Evolutionary conservation across 306 rosid species (phyloP).

Genomic region (Trifolium pratense): DNA sequence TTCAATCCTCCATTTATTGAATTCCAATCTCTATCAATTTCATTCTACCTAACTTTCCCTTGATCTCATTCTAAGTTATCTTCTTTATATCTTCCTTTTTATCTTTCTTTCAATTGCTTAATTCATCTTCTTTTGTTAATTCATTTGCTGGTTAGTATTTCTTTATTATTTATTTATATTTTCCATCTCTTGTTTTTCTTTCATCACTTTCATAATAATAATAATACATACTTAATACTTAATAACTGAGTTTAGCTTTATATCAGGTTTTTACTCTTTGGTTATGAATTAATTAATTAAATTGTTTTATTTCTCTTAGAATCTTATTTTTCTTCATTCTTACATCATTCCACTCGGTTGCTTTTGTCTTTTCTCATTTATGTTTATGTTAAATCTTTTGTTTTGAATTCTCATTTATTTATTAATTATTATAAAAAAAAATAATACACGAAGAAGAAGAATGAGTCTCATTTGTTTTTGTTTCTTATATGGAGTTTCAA

Average conservation of each 20-base stretch:
- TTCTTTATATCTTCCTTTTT: not conserved
- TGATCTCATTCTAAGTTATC: constrained; percentile 41
- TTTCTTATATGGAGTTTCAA: not conserved
- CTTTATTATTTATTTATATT: too few species aligned
- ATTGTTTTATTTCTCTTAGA: not conserved
- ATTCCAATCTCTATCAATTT: constrained; percentile 13
- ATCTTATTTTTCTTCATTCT: constrained; percentile 36
- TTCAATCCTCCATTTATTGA: not conserved
- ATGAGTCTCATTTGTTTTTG: not conserved
- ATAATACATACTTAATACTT: not conserved
- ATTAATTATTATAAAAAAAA: not conserved
- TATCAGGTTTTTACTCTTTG: constrained; percentile 33
- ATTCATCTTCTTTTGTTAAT: not conserved
- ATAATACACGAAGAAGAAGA: not conserved
- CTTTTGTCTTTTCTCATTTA: constrained; percentile 42
- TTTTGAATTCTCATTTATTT: constrained; percentile 16
- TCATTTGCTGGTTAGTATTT: constrained; percentile 26
- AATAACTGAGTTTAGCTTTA: constrained; percentile 32
- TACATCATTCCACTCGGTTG: constrained; percentile 43
- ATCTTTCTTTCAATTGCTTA: constrained; percentile 21
- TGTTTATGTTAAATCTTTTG: constrained; percentile 5
- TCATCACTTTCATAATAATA: constrained; percentile 32
- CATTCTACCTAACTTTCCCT: constrained; percentile 12
- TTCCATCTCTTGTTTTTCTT: constrained; percentile 7
- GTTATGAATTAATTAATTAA: constrained; percentile 20